Base-by-base conservation (phyloP, 192 early-diverging fungal genomes). In the Phycomyces nitens region DNA sequence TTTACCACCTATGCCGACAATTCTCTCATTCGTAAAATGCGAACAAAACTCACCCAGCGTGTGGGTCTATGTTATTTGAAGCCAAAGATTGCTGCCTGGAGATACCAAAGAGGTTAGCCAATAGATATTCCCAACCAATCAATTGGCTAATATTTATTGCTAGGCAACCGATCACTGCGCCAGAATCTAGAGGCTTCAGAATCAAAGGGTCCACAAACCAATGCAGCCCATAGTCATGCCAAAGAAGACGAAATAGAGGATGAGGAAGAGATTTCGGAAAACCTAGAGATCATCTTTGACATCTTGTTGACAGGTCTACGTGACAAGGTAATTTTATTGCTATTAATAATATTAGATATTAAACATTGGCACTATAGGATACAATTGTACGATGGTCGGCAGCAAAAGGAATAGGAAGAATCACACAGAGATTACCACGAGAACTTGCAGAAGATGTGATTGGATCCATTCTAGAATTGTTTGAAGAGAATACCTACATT, bases 381-480 rank as follows among this genome's bases (percentile, higher is more conserved):
- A 99, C 97, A 0, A 91, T 99, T 63, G 96, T 99, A 3, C 87
- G 97, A 56, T 98, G 94, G 94, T 96, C 94, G 10, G 88, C 94
- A 6, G 95, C 97, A 8, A 99, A 99, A 79, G 97, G 96, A 12
- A 77, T 99, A 54, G 97, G 93, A 5, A 81, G 97, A 52, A 85
- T 99, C 58, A 75, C 88, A 3, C 86, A 87, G 44, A 80, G 97
- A 23, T 69, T 99, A 53, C 88, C 92, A 1, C 77, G 78, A 38
- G 88, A 87, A 21, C 74, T 97, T 51, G 93, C 88, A 0, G 85
- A 88, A 41, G 92, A 98, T 60, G 87, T 99, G 21, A 85, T 94
- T 14, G 72, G 74, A 0, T 87, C 88, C 1, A 82, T 98, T 26
- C 78, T 92, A 29, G 88, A 80, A 20, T 73, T 96, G 7, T 89